Percentiles rank a stretch among this genome's conserved stretches.
These are phyloP conservation scores for Fusarium guadeloupense DNA, from an alignment of 2,329 filamentous ascomycete genomes.

Conservation along the genomic window DNA sequence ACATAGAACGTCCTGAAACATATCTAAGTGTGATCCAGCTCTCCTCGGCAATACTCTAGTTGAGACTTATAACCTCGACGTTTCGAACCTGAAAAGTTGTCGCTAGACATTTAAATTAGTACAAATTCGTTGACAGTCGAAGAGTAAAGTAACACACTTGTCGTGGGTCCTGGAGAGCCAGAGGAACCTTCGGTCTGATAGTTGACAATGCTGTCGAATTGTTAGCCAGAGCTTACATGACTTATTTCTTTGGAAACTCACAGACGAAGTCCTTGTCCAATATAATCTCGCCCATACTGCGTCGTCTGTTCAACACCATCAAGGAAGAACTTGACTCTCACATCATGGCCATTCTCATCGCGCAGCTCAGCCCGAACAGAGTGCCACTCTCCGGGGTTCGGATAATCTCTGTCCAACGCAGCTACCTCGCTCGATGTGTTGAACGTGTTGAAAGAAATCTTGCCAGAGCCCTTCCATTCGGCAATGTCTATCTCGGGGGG, in stretches of 20 bases:
- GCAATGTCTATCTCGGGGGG: conserved; percentile 34
- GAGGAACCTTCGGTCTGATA: conserved; percentile 33
- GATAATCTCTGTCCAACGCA: conserved; percentile 23
- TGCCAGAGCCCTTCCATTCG: conserved; percentile 30
- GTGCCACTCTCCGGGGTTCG: conserved; percentile 21
- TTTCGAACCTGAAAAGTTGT: conserved; percentile 29
- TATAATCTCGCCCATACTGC: conserved; percentile 28
- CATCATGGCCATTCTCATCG: conserved; percentile 29
- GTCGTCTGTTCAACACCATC: conserved; percentile 27
- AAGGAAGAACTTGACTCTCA: conserved; percentile 34
- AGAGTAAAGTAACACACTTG: background rate
- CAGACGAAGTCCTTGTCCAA: conserved; percentile 25
- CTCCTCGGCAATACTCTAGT: background rate
- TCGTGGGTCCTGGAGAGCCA: conserved; percentile 23
- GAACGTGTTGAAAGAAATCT: conserved; percentile 35
- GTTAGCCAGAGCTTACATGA: background rate
- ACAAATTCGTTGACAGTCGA: fast-evolving
- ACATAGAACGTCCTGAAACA: too few relatives aligned
- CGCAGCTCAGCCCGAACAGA: conserved; percentile 31
- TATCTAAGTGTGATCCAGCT: too few relatives aligned
- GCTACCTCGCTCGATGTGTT: conserved; percentile 27
- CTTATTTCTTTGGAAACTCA: background rate
- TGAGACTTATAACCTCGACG: conserved; percentile 29
- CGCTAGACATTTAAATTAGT: background rate
- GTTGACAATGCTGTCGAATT: conserved; percentile 11